Evolutionary conservation across 2,329 filamentous ascomycete species (phyloP), one percentile per base, ranked within the genome.

Genomic region (Nannizziopsis barbatae): DNA sequence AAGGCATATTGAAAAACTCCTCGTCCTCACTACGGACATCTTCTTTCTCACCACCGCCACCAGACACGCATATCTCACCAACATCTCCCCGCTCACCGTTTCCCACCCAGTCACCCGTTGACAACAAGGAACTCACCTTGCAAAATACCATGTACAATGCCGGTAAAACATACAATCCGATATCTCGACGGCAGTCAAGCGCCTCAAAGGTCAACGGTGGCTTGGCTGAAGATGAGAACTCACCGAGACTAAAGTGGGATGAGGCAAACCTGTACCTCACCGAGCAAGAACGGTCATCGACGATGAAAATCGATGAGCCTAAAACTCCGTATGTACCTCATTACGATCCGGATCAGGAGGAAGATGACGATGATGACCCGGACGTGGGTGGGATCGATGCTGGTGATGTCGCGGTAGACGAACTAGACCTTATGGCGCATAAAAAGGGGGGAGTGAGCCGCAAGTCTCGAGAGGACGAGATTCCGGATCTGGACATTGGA

Each of bases 231-330:
- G 76, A 79, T 44, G 75, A 80, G 42, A 75, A 73, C 50, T 81
- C 77, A 50, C 83, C 85, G 54, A 82, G 88, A 53, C 75, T 98
- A 57, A 95, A 95, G 71, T 98, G 92, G 92, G 92, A 98, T 66
- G 92, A 98, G 72, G 92, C 86, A 40, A 98, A 98, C 63, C 77
- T 98, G 30, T 98, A 95, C 69, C 77, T 98, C 46, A 92, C 92
- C 6, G 92, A 98, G 71, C 90, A 96, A 68, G 87, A 96, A 68
- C 89, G 86, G 68, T 87, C 82, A 51, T 83, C 84, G 53, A 95
- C 89, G 51, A 98, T 98, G 92, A 98, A 96, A 75, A 98, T 98
- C 56, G 86, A 88, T 57, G 92, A 98, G 71, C 92, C 92, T 53
- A 98, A 98, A 75, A 98, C 92, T 6, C 92, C 92, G 3, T 98